phyloP scores from a whole-genome alignment of 805 yeast genomes.

The Sungouiella thailandica region DNA sequence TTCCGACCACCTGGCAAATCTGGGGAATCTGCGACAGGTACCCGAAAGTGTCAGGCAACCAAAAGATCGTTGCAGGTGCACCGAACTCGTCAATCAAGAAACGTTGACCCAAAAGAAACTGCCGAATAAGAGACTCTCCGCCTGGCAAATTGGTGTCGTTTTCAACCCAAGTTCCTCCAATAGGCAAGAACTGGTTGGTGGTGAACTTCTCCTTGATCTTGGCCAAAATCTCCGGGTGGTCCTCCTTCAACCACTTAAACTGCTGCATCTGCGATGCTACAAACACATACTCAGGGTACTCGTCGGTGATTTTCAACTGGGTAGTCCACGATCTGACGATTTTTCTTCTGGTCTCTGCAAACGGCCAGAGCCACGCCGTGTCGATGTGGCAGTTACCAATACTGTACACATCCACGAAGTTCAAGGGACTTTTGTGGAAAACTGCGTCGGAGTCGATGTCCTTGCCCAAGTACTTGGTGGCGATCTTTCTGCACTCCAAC shows the following conservation, averaged over 20 bases:
- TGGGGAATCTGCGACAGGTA: slow-evolving; percentile 95
- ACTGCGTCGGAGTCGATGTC: slow-evolving; percentile 64
- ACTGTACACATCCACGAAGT: slow-evolving; percentile 62
- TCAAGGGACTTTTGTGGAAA: slow-evolving; percentile 23
- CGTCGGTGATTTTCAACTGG: slow-evolving; percentile 76
- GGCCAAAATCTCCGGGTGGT: slow-evolving; percentile 76
- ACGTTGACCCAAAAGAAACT: slow-evolving; percentile 85
- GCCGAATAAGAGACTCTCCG: slow-evolving; percentile 88
- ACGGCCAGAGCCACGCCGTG: slow-evolving; percentile 99
- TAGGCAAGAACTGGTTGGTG: slow-evolving; percentile 74
- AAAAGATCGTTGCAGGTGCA: slow-evolving; percentile 64
- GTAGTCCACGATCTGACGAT: slow-evolving; percentile 94
- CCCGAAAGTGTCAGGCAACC: slow-evolving; percentile 98
- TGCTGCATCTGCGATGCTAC: slow-evolving; percentile 97
- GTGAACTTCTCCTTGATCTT: slow-evolving; percentile 61
- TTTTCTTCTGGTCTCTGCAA: slow-evolving; percentile 90
- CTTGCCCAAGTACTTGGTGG: slow-evolving; percentile 59
- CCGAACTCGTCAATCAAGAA: slow-evolving; percentile 81
- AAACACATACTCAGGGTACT: slow-evolving; percentile 88
- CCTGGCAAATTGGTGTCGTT: slow-evolving; percentile 94
- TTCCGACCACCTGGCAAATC: slow-evolving; percentile 80
- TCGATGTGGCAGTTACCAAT: slow-evolving; percentile 96
- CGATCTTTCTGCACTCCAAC: slow-evolving; percentile 59
- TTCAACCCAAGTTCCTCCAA: slow-evolving; percentile 99
- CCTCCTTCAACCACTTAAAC: slow-evolving; percentile 82